A percentile compares a stretch with the other conserved stretches of the same genome.
phyloP scores from a whole-genome alignment of 1,139 yeast genomes.

The Hansenula lynferdii region DNA sequence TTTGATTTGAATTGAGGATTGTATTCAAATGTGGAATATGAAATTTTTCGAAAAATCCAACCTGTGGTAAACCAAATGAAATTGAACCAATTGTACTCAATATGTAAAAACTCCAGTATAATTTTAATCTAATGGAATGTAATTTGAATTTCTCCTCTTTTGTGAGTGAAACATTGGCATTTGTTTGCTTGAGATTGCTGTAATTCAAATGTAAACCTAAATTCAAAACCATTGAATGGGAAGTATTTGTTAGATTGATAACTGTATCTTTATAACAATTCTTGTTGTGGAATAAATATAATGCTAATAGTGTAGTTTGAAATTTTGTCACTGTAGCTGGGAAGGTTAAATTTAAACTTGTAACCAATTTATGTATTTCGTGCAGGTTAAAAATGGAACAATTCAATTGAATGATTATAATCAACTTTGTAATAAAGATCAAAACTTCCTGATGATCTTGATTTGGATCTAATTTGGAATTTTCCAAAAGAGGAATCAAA shows the following conservation, averaged over 20 bases:
- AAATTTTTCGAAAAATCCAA: conserved; percentile 18
- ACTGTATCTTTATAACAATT: conserved; percentile 21
- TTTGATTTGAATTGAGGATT: conserved; percentile 16
- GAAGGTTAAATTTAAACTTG: conserved; percentile 13
- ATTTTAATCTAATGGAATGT: conserved; percentile 42
- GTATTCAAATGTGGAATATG: conserved; percentile 20
- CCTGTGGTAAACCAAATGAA: conserved; percentile 20
- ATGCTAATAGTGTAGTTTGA: conserved; percentile 16
- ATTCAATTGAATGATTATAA: conserved; percentile 31
- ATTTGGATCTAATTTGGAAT: conserved; percentile 28
- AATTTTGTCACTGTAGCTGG: conserved; percentile 14
- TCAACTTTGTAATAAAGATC: conserved; percentile 39
- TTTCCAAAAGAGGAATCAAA: conserved; percentile 34
- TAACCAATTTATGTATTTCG: conserved; percentile 21
- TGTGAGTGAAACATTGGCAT: conserved; percentile 9
- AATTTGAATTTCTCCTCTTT: conserved; percentile 33
- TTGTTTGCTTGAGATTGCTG: conserved; percentile 24
- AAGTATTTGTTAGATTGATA: conserved; percentile 27
- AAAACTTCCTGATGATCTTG: conserved; percentile 37
- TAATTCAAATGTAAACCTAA: conserved; percentile 20
- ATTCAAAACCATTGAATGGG: conserved; percentile 18
- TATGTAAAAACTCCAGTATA: conserved; percentile 58
- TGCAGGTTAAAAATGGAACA: conserved; percentile 22
- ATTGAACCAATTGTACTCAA: conserved; percentile 25
- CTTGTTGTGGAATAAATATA: conserved; percentile 22